Evolutionary conservation across 2,329 filamentous ascomycete species (phyloP).

Genomic region (Sclerotinia borealis): DNA sequence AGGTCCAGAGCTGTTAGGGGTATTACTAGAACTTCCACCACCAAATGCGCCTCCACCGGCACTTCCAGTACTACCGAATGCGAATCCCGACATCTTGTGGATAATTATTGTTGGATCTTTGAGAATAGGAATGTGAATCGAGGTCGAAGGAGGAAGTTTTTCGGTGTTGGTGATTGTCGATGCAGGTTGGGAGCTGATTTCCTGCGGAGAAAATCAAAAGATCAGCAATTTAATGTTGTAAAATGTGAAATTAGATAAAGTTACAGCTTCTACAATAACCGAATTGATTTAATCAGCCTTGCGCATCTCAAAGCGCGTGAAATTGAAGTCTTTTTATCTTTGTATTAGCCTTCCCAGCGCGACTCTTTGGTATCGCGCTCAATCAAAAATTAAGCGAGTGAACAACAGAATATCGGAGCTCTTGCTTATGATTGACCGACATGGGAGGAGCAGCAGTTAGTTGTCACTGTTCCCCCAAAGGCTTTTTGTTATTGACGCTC

Average conservation of each 20-base stretch:
- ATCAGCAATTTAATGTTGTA: not conserved
- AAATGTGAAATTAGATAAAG: not conserved
- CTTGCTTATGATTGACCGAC: slow-evolving; percentile 3
- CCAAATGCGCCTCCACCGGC: slow-evolving; percentile 7
- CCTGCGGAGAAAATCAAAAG: slow-evolving; percentile 1
- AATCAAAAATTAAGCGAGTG: slow-evolving; percentile 12
- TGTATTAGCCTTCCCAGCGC: slow-evolving; percentile 10
- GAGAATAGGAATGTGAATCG: not conserved
- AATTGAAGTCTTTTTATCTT: slow-evolving; percentile 8
- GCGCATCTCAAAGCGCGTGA: slow-evolving; percentile 22
- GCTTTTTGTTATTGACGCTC: not conserved
- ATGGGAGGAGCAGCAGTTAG: slow-evolving; percentile 3
- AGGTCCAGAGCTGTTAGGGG: slow-evolving; percentile 11
- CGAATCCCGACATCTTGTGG: slow-evolving; percentile 31
- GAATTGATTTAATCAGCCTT: slow-evolving; percentile 10
- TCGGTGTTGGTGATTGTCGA: not conserved
- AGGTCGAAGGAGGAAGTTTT: slow-evolving; percentile 5
- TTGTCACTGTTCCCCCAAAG: slow-evolving; percentile 1
- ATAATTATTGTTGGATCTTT: not conserved
- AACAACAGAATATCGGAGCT: slow-evolving; percentile 4
- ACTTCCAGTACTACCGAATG: slow-evolving; percentile 29
- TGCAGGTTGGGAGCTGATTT: not conserved
- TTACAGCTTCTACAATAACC: slow-evolving; percentile 15
- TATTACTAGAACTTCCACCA: slow-evolving; percentile 4
- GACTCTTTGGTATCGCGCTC: slow-evolving; percentile 13